Evolutionary conservation across 78 protist genomes (phyloP), one percentile per base, ranked within the genome.

Genomic region (Chrysochromulina parva): DNA sequence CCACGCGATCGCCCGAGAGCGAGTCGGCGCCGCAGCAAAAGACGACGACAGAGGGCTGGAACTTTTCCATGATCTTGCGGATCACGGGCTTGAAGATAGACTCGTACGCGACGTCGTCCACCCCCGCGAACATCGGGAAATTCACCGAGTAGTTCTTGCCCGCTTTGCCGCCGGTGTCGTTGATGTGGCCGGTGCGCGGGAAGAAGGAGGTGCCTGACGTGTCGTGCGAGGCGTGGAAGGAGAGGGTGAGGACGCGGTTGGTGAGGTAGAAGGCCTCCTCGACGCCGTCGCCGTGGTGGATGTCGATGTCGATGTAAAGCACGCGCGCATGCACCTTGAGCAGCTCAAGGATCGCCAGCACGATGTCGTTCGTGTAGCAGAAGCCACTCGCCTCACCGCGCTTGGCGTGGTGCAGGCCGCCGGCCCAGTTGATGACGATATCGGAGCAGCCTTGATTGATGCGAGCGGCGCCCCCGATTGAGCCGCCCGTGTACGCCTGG

Each of bases 321-420:
- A 96, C 97, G 0, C 95, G 92, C n/a, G 84, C 81, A 71, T 93
- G 94, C 58, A 69, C 74, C 92, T 90, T 90, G 88, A 98, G 94
- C 66, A 99, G 96, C 89, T 97, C 99, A 50, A 98, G 94, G 66
- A 98, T 98, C 53, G 96, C 97, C 38, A 99, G 93, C 17, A 98
- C 99, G 52, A 99, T 98, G 93, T 98, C 99, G 90, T 99, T 98
- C 85, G 97, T 96, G 92, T 99, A 99, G 93, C 99, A 99, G 88
- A 98, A 99, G 16, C 99, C 99, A 0, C 98, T 90, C 0, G 99
- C 99, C 80, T 97, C 98, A 58, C 93, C n/a, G 80, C 96, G 96
- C 92, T 96, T 97, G 52, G 99, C 99, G 89, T 99, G 99, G 90
- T 99, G 99, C 81, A 98, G 90, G 1, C 99, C 99, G 22, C 99